A percentile compares a stretch with the other conserved stretches of the same genome.
Evolutionary conservation across 306 rosid genomes (phyloP).

Genomic region (Medicago lupulina): DNA sequence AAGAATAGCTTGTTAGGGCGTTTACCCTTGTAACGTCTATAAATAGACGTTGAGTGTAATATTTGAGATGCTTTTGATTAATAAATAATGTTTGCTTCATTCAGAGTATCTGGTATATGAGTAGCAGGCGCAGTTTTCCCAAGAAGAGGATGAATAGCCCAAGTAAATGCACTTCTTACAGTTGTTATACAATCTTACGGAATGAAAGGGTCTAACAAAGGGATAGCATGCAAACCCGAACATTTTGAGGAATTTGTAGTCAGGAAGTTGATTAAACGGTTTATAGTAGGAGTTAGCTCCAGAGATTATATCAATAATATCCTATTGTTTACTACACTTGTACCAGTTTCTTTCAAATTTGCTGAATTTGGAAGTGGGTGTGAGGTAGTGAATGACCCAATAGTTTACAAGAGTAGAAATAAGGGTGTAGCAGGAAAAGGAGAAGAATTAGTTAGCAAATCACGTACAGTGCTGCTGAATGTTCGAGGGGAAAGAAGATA

Average conservation of each 20-base stretch:
- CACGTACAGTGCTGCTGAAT: neutral
- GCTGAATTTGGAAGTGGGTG: neutral
- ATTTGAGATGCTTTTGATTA: neutral
- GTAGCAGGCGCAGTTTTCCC: neutral
- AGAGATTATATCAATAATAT: too few species aligned
- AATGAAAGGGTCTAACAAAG: neutral
- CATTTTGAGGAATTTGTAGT: neutral
- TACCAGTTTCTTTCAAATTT: too few species aligned
- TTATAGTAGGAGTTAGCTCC: neutral
- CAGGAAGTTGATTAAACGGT: slow-evolving; percentile 1
- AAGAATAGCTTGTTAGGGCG: neutral
- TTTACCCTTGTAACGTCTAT: neutral
- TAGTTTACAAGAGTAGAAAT: neutral
- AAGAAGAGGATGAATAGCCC: neutral
- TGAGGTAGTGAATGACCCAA: neutral
- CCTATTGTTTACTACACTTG: too few species aligned
- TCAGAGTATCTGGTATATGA: slow-evolving; percentile 1
- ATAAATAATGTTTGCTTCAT: neutral
- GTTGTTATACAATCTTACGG: neutral
- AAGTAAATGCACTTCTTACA: neutral
- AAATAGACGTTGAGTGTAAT: neutral
- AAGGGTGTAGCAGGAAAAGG: neutral
- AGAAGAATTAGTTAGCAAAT: neutral
- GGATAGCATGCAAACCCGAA: neutral
- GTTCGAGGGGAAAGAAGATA: neutral